Percentiles rank a stretch among this genome's conserved stretches.
phyloP scores from a whole-genome alignment of 495 filamentous ascomycete genomes.

The Alectoria sarmentosa region DNA sequence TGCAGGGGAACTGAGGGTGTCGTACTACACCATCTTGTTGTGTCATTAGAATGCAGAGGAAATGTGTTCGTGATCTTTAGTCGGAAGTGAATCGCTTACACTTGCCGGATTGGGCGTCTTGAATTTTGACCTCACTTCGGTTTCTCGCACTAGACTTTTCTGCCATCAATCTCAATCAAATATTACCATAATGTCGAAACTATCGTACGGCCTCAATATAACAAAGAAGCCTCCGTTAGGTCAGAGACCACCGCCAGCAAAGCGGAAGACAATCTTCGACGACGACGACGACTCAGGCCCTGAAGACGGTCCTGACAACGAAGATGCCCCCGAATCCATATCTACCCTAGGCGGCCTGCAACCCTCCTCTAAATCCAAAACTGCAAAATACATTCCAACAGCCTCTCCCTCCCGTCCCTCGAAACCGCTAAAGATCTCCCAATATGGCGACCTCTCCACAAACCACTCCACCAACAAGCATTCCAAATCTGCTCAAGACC shows the following conservation, averaged over 20 bases:
- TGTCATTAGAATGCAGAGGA: too few species aligned
- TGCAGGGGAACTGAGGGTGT: too few species aligned
- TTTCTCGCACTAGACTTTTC: background rate
- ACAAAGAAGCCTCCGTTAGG: constrained; percentile 37
- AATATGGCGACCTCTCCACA: constrained; percentile 45
- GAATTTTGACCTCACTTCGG: background rate
- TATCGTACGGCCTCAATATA: constrained; percentile 54
- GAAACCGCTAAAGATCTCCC: constrained; percentile 26
- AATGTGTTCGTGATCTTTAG: too few species aligned
- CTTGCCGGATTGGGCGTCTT: constrained; percentile 4
- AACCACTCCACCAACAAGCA: constrained; percentile 43
- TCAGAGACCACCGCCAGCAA: constrained; percentile 36
- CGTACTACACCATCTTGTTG: too few species aligned
- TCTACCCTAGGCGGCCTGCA: constrained; percentile 38
- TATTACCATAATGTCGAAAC: constrained; percentile 34
- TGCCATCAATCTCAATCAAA: background rate
- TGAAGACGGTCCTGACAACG: constrained; percentile 43
- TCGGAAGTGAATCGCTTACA: too few species aligned
- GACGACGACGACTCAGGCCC: constrained; percentile 41
- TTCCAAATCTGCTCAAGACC: constrained; percentile 38
- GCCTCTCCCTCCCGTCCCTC: constrained; percentile 9
- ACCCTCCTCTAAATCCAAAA: constrained; percentile 23
- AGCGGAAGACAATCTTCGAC: constrained; percentile 43
- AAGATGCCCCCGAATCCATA: constrained; percentile 28
- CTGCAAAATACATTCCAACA: constrained; percentile 9